Conservation (phyloP, 1,284 basidiomycete species). For the Tremellales sp. region DNA sequence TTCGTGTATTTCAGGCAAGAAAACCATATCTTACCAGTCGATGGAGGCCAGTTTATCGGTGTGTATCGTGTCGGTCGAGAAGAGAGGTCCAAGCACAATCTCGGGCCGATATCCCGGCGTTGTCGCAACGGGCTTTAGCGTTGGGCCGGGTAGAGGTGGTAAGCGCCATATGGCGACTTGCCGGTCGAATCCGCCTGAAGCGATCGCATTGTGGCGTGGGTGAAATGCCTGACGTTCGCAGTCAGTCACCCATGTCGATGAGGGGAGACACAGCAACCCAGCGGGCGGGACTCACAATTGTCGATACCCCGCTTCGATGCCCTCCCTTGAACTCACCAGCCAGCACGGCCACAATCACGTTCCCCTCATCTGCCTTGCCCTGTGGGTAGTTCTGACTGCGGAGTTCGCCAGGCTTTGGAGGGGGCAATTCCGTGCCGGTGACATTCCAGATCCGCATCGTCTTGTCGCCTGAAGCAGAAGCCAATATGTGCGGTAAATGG, state of each 20-base stretch:
- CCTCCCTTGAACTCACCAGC: slow-evolving; percentile 23
- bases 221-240: slow-evolving; percentile 19
- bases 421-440: slow-evolving; percentile 13
- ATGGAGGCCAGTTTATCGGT: slow-evolving; percentile 17
- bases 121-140: slow-evolving; percentile 2
- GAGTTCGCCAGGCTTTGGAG: background rate
- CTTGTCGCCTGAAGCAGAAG: slow-evolving; percentile 32
- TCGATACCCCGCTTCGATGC: slow-evolving; percentile 17
- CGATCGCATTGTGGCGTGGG: slow-evolving; percentile 21
- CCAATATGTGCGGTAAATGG: slow-evolving; percentile 33
- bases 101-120: slow-evolving; percentile 20
- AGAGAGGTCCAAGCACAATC: slow-evolving; percentile 22
- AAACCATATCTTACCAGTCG: slow-evolving; percentile 19
- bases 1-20: background rate
- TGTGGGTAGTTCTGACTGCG: slow-evolving; percentile 24
- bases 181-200: slow-evolving; percentile 20
- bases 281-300: slow-evolving; percentile 12
- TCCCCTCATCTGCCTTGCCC: slow-evolving; percentile 32
- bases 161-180: slow-evolving; percentile 31
- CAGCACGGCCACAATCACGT: slow-evolving; percentile 19
- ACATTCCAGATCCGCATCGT: slow-evolving; percentile 39
- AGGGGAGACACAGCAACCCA: background rate
- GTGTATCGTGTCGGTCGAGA: slow-evolving; percentile 23
- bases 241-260: background rate
- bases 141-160: slow-evolving; percentile 17